Evolutionary conservation across 2,329 filamentous ascomycete species (phyloP).

Genomic region (Blastomyces parvus): DNA sequence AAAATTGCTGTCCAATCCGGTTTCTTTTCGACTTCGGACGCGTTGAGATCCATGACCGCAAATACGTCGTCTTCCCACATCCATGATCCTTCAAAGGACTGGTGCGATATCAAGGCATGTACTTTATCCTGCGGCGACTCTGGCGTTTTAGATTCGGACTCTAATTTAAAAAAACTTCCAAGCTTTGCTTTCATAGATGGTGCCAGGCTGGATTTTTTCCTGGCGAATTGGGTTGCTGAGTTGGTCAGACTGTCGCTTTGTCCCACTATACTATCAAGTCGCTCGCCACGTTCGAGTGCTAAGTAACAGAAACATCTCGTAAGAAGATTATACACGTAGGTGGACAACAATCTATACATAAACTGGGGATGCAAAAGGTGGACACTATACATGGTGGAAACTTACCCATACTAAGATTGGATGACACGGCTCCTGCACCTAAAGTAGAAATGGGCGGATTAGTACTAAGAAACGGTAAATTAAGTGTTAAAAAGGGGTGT

Average conservation of each 20-base stretch:
- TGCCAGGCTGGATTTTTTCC: not conserved
- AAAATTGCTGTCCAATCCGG: constrained; percentile 8
- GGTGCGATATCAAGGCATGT: constrained; percentile 43
- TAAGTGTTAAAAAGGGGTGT: not conserved
- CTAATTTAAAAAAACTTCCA: not conserved
- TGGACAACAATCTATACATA: not conserved
- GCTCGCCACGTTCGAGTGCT: not conserved
- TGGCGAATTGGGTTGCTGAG: not conserved
- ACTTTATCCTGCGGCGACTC: constrained; percentile 23
- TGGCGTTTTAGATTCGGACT: not conserved
- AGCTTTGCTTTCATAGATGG: not conserved
- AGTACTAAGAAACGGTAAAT: not conserved
- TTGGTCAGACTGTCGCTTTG: not conserved
- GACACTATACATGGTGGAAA: not conserved
- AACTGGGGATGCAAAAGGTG: not conserved
- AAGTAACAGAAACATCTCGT: not conserved
- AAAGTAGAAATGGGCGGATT: not conserved
- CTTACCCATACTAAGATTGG: not conserved
- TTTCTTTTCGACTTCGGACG: constrained; percentile 3
- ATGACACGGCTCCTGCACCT: not conserved
- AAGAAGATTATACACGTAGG: not conserved
- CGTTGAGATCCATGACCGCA: constrained; percentile 14
- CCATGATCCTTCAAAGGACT: constrained; percentile 51
- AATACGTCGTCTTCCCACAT: constrained; percentile 23
- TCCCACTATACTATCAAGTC: not conserved